Evolutionary conservation across 2,329 filamentous ascomycete genomes (phyloP), one percentile per base, ranked within the genome.

Genomic region (Aschersonia sp.): DNA sequence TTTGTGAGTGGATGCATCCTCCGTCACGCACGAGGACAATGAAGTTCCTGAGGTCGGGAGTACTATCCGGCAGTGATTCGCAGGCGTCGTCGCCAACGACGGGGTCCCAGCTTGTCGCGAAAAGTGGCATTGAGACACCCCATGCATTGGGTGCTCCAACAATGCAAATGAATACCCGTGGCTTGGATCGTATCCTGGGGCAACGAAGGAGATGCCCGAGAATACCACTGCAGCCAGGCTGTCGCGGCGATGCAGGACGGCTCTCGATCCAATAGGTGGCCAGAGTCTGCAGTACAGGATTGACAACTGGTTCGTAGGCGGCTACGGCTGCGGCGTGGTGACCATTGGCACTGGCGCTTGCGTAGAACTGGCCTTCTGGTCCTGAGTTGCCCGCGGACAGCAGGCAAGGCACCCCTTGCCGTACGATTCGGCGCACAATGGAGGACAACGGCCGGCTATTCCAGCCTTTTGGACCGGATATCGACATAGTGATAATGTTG

Each of bases 401-500:
- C 10, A 51, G 44, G 35, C 48, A 52, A 31, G 50, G 46, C 30
- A 58, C 51, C 2, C 55, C 56, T 11, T 42, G 40, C 7, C 9
- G 40, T 9, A 22, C 14, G 30, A 55, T 35, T 55, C 47, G 30
- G 69, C 7, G 46, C 45, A 43, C 74, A 68, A 22, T 66, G 63
- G 22, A 63, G 63, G 4, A 70, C 64, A 70, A 0, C 68, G 63
- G 22, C 68, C 63, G 51, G 69, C 64, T 6, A 51, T 46, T 52
- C 40, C 40, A 55, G 61, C 10, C 54, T 51, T 22, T 41, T 46
- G 5, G 49, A 29, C 7, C 32, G 41, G 4, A 57, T 56, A 60
- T 39, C 9, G 56, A 58, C n/a, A 52, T 43, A 12, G 52, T 57
- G 35, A 62, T 58, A 43, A 61, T 56, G 30, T 60, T 51, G 14